A percentile compares a stretch with the other conserved stretches of the same genome.
These are phyloP conservation scores for Ceraceosorus guamensis DNA, from an alignment of 1,284 basidiomycete species.

Conservation along the genomic window DNA sequence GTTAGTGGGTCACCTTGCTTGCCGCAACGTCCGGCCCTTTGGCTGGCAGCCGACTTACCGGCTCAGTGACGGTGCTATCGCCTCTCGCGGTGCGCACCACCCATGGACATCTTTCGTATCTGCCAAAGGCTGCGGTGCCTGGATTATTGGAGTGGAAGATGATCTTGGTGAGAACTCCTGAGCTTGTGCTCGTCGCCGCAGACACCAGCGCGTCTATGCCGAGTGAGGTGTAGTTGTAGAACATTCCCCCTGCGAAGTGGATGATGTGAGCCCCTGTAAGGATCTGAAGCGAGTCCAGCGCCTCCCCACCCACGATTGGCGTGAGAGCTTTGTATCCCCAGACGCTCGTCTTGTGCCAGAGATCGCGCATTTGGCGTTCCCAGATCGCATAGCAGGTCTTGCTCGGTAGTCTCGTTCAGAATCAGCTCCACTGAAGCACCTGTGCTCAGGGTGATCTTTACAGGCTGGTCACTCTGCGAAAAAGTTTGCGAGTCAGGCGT, in stretches of 20 bases:
- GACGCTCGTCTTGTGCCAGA: neutral
- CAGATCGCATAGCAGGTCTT: neutral
- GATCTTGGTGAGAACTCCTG: neutral
- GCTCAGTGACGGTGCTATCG: too few species aligned
- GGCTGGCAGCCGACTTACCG: too few species aligned
- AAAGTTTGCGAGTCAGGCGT: neutral
- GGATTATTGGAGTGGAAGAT: neutral
- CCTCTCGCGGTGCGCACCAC: too few species aligned
- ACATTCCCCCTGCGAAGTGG: neutral
- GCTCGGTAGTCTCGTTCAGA: neutral
- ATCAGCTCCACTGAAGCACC: neutral
- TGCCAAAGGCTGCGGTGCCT: neutral
- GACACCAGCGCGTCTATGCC: neutral
- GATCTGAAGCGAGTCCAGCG: neutral
- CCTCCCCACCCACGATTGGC: neutral
- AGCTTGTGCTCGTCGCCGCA: neutral
- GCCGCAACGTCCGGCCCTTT: too few species aligned
- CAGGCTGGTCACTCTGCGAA: neutral
- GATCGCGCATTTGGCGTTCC: neutral
- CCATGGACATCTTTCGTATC: neutral
- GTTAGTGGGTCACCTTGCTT: too few species aligned
- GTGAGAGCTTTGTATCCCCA: neutral
- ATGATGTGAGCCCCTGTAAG: neutral
- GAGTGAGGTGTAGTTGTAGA: neutral
- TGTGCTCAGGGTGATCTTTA: neutral